Evolutionary conservation across 2,329 filamentous ascomycete species (phyloP), one percentile per base, ranked within the genome.

Genomic region (Phaeosphaeriaceae sp.): DNA sequence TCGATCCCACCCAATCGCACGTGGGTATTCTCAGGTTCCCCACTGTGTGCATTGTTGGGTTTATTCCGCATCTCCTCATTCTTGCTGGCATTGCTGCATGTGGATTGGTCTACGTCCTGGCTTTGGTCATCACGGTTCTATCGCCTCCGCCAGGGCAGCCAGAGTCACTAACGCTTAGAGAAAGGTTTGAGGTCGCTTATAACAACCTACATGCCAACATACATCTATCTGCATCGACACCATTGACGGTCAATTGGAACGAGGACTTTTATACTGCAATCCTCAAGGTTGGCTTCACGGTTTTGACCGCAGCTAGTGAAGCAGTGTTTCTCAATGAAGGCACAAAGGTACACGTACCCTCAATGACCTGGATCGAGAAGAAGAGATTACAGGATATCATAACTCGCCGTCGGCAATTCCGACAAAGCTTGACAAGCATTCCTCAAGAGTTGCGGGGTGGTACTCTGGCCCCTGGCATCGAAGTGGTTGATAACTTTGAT

Each of bases 221-320:
- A 2, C 93, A 95, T 13, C 84, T 97, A 21, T 90, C 91, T 1
- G 89, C 79, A 9, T 78, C 78, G 7, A 80, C 81, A 1, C 77
- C 90, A 41, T 87, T 97, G 40, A 87, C 89, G 13, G 86, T 98
- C 54, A 91, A 89, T 45, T 88, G 91, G 82, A 88, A 92, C 54
- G 96, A 98, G 83, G 95, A 99, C 74, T 97, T 98, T 73, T 99
- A 98, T 75, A 96, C 93, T 0, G 91, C 92, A 0, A 82, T 98
- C 4, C 83, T 98, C 2, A 89, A 93, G 58, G 87, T 92, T 36
- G 95, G 95, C 0, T 97, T 97, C 72, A 89, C 89, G 11, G 89
- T 94, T 13, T 87, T 98, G 60, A 96, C 92, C 0, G 94, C 96
- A 76, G 95, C 95, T 0, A 97, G 92, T 68, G 93, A 98, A 77